phyloP scores from a whole-genome alignment of 129 eudicot species.

The Centella asiatica region DNA sequence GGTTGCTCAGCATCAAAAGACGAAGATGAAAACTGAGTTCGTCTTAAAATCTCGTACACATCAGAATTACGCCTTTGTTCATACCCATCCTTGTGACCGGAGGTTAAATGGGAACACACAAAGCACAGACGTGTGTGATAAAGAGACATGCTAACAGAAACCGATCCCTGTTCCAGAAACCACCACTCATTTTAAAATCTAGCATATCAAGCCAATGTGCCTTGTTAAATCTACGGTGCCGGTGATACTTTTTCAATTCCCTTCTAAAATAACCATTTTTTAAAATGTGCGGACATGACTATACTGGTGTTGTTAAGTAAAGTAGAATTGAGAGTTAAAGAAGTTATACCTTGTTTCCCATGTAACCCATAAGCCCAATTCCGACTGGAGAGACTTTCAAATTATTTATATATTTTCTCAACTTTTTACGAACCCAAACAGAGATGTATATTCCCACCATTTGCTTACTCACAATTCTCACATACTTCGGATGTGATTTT shows the following conservation, averaged over 20 bases:
- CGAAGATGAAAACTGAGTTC: constrained; percentile 86
- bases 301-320: not conserved
- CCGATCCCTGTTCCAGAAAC: constrained; percentile 63
- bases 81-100: constrained; percentile 83
- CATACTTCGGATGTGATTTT: constrained; percentile 39
- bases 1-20: constrained; percentile 62
- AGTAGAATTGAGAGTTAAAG: not conserved
- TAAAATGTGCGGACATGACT: too few relatives aligned
- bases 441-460: constrained; percentile 97
- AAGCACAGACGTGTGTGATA: constrained; percentile 82
- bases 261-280: too few relatives aligned
- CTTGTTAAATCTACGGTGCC: too few relatives aligned
- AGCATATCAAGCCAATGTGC: not conserved
- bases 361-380: constrained; percentile 97
- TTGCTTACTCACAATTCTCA: constrained; percentile 87
- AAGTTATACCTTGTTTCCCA: constrained; percentile 88
- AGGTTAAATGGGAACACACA: constrained; percentile 90
- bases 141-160: constrained; percentile 91
- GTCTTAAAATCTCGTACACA: constrained; percentile 69
- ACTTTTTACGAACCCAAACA: constrained; percentile 82
- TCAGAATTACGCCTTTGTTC: constrained; percentile 84
- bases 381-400: constrained; percentile 95
- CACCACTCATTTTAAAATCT: not conserved
- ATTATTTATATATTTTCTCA: constrained; percentile 84
- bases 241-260: too few relatives aligned